Percentiles rank a stretch among this genome's conserved stretches.
phyloP scores from a whole-genome alignment of 768 basidiomycete genomes.

The Mycena vitilis region DNA sequence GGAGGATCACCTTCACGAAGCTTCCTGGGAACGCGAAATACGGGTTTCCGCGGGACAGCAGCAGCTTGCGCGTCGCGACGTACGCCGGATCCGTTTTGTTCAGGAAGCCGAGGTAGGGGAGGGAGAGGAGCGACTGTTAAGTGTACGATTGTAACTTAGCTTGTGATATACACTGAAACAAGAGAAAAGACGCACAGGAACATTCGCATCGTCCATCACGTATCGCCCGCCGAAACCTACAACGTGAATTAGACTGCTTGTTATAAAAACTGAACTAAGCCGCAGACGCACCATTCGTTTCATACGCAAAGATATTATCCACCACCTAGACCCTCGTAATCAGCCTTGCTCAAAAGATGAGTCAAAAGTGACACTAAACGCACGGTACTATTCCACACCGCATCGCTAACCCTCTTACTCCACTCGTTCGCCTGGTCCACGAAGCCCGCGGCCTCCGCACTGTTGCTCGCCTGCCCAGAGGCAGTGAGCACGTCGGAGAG shows the following conservation, averaged over 20 bases:
- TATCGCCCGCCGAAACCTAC: constrained; percentile 75
- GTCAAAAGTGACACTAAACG: neutral
- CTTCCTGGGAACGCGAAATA: too few species aligned
- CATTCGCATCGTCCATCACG: constrained; percentile 89
- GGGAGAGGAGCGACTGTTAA: constrained; percentile 73
- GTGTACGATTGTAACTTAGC: neutral
- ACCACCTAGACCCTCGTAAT: constrained; percentile 65
- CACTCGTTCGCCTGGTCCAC: constrained; percentile 66
- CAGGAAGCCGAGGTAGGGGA: constrained; percentile 84
- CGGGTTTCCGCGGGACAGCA: constrained; percentile 75
- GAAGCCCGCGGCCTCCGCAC: constrained; percentile 58
- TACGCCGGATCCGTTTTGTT: constrained; percentile 69
- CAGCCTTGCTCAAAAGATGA: neutral
- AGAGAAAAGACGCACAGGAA: constrained; percentile 65
- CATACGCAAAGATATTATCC: constrained; percentile 79
- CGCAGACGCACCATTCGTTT: constrained; percentile 71
- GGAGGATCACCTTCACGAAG: too few species aligned
- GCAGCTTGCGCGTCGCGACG: constrained; percentile 67
- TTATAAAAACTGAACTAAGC: neutral
- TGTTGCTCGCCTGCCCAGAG: constrained; percentile 44
- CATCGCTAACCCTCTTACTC: constrained; percentile 67
- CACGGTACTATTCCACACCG: constrained; percentile 68
- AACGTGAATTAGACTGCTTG: too few species aligned
- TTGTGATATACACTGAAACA: neutral
- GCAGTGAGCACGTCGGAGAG: constrained; percentile 63